Evolutionary conservation across 768 basidiomycete genomes (phyloP).

Genomic region (Pleurotus tuber-regium): DNA sequence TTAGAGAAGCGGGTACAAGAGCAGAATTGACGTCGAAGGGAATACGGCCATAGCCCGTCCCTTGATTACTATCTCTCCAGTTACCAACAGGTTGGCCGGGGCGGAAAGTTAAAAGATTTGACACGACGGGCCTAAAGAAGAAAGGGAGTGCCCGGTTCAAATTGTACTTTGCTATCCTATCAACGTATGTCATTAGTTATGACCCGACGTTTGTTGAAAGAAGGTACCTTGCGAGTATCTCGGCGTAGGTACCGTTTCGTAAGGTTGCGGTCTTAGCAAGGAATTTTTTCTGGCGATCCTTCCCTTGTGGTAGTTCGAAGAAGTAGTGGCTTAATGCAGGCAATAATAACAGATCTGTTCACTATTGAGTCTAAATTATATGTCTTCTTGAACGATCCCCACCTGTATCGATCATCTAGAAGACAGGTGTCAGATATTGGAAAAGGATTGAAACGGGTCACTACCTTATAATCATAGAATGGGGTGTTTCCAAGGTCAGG

Average conservation of each 20-base stretch:
- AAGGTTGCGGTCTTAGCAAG: conserved; percentile 32
- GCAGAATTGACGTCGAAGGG: conserved; percentile 45
- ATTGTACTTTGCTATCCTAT: conserved; percentile 38
- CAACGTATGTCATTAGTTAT: neutral
- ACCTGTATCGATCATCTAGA: conserved; percentile 41
- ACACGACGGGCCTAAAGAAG: conserved; percentile 23
- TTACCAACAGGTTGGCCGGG: conserved; percentile 40
- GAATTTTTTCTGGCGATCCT: conserved; percentile 30
- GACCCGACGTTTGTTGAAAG: too few relatives aligned
- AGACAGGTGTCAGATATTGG: neutral
- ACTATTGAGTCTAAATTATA: too few relatives aligned
- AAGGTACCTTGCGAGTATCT: conserved; percentile 31
- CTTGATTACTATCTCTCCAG: conserved; percentile 42
- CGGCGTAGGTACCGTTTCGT: conserved; percentile 38
- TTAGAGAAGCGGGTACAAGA: conserved; percentile 38
- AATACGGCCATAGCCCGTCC: conserved; percentile 39
- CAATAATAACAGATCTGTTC: conserved; percentile 37
- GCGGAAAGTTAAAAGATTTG: conserved; percentile 35
- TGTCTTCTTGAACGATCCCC: too few relatives aligned
- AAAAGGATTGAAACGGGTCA: neutral
- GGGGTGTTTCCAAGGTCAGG: conserved; percentile 36
- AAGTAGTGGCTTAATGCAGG: conserved; percentile 42
- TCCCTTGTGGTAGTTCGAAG: conserved; percentile 39
- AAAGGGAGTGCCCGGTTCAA: conserved; percentile 36
- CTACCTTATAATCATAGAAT: conserved; percentile 35